phyloP scores from a whole-genome alignment of 1,139 yeast species.

The Lodderomyces jiufengensis region DNA sequence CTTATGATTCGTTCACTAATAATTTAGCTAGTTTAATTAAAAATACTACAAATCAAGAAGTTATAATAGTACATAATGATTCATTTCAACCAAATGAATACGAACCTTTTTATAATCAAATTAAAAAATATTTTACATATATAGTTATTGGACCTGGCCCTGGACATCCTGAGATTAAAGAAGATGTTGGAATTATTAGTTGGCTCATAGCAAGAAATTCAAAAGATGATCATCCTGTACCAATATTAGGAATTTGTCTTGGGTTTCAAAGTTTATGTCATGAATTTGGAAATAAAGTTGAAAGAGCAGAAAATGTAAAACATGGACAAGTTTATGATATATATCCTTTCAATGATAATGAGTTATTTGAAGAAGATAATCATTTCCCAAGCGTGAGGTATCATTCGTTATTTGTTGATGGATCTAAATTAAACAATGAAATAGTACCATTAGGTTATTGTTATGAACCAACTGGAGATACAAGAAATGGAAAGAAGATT shows the following conservation, averaged over 20 bases:
- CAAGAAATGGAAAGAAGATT: constrained; percentile 21
- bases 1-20: constrained; percentile 91
- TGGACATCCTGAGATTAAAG: constrained; percentile 67
- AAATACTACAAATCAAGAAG: constrained; percentile 49
- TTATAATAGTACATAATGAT: constrained; percentile 75
- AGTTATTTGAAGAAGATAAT: constrained; percentile 16
- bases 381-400: constrained; percentile 74
- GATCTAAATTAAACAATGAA: constrained; percentile 20
- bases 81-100: constrained; percentile 40
- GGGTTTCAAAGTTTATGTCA: constrained; percentile 86
- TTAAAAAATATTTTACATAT: constrained; percentile 58
- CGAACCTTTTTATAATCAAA: constrained; percentile 32
- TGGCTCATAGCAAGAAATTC: constrained; percentile 30
- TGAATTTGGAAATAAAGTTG: constrained; percentile 58
- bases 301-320: constrained; percentile 53
- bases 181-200: constrained; percentile 77
- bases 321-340: constrained; percentile 83
- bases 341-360: constrained; percentile 20
- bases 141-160: constrained; percentile 97
- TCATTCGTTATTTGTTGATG: constrained; percentile 70
- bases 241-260: constrained; percentile 86
- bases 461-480: constrained; percentile 24
- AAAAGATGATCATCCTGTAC: constrained; percentile 34
- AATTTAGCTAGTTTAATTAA: constrained; percentile 70
- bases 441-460: constrained; percentile 60